Evolutionary conservation across 805 yeast species (phyloP).

Genomic region (Kodamaea kakaduensis): DNA sequence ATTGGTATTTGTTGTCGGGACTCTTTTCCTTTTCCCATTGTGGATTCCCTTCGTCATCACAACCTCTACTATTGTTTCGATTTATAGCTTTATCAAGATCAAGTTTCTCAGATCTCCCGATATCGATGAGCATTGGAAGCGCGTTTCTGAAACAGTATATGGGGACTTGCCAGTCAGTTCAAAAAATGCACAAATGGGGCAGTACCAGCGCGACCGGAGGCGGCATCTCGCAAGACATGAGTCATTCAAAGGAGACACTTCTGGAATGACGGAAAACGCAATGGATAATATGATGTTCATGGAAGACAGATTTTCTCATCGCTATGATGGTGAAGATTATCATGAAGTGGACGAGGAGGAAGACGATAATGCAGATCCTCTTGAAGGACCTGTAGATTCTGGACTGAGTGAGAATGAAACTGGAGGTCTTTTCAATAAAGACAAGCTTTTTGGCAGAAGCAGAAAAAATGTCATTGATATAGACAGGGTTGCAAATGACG

Average conservation of each 20-base stretch:
- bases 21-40: slow-evolving; percentile 38
- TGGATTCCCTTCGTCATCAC: slow-evolving; percentile 48
- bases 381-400: slow-evolving; percentile 1
- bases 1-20: slow-evolving; percentile 21
- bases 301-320: slow-evolving; percentile 10
- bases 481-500: slow-evolving; percentile 21
- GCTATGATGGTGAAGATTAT: slow-evolving; percentile 2
- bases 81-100: slow-evolving; percentile 40
- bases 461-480: slow-evolving; percentile 3
- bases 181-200: slow-evolving; percentile 30
- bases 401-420: slow-evolving; percentile 10
- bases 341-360: slow-evolving; percentile 12
- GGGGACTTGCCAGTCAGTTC: slow-evolving; percentile 23
- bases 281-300: slow-evolving; percentile 29
- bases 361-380: slow-evolving; percentile 8
- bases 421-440: not conserved
- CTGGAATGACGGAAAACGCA: slow-evolving; percentile 32
- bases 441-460: not conserved
- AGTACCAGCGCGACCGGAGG: slow-evolving; percentile 26
- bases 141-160: slow-evolving; percentile 30
- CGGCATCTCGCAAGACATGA: slow-evolving; percentile 25
- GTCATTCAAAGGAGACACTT: slow-evolving; percentile 40
- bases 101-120: slow-evolving; percentile 22
- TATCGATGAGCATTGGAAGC: slow-evolving; percentile 29
- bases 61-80: slow-evolving; percentile 31